phyloP scores from a whole-genome alignment of 2,329 filamentous ascomycete genomes.

The Penicillium griseofulvum region DNA sequence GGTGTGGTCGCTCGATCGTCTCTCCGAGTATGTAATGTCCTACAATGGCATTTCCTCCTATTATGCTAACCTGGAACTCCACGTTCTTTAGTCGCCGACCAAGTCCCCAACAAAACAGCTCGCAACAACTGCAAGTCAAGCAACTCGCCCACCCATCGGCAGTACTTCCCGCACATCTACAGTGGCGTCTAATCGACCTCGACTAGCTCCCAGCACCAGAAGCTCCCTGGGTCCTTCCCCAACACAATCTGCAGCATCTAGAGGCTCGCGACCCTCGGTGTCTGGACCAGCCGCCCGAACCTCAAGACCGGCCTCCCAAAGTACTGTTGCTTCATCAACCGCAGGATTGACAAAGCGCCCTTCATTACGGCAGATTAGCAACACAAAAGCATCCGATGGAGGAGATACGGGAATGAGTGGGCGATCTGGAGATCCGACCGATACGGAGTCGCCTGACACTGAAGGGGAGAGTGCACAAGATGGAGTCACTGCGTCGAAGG shows the following conservation, averaged over 20 bases:
- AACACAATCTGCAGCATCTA: slow-evolving; percentile 29
- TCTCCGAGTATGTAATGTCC: slow-evolving; percentile 34
- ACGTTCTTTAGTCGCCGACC: slow-evolving; percentile 61
- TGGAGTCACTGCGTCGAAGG: slow-evolving; percentile 20
- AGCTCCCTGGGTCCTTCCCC: slow-evolving; percentile 67
- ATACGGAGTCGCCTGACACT: slow-evolving; percentile 26
- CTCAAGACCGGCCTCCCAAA: slow-evolving; percentile 33
- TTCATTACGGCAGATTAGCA: slow-evolving; percentile 30
- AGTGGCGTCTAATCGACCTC: slow-evolving; percentile 48
- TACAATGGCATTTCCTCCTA: not conserved
- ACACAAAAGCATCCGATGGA: slow-evolving; percentile 29
- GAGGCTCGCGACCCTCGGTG: slow-evolving; percentile 42
- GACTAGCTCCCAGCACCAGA: slow-evolving; percentile 56
- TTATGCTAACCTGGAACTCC: slow-evolving; percentile 19
- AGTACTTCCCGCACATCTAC: slow-evolving; percentile 54
- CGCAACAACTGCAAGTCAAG: slow-evolving; percentile 52
- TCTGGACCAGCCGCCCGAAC: slow-evolving; percentile 33
- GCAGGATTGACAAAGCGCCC: slow-evolving; percentile 32
- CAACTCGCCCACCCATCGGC: slow-evolving; percentile 39
- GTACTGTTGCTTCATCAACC: slow-evolving; percentile 21
- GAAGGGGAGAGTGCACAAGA: slow-evolving; percentile 24
- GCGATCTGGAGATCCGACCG: slow-evolving; percentile 30
- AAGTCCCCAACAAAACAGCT: slow-evolving; percentile 79
- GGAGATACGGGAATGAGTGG: slow-evolving; percentile 26
- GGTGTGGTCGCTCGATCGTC: slow-evolving; percentile 38